Evolutionary conservation across 129 eudicot species (phyloP).

Genomic region (Heracleum sosnowskyi): DNA sequence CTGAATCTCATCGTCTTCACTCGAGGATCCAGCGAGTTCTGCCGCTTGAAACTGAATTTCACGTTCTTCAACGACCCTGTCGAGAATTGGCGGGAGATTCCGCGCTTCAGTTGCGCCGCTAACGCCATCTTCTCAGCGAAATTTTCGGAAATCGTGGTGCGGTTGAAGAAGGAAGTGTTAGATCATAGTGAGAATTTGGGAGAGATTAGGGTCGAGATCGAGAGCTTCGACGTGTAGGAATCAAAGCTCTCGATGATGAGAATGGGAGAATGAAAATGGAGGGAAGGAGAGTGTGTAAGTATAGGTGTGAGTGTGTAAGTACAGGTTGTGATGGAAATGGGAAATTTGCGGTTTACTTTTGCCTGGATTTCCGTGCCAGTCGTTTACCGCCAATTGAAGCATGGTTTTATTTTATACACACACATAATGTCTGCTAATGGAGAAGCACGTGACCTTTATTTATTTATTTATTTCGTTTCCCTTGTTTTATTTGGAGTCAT

Average conservation of each 20-base stretch:
- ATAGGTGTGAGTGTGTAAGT: neutral
- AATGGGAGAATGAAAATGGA: neutral
- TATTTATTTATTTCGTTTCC: too few relatives aligned
- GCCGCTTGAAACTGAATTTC: constrained; percentile 64
- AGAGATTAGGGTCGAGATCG: neutral
- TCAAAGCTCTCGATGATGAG: constrained; percentile 5
- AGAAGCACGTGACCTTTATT: neutral
- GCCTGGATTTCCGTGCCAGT: neutral
- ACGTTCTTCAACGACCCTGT: constrained; percentile 58
- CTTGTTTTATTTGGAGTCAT: too few relatives aligned
- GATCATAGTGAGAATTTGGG: neutral
- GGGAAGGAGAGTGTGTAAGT: neutral
- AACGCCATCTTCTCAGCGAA: constrained; percentile 27
- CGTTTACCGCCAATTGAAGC: neutral
- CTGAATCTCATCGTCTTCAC: constrained; percentile 54
- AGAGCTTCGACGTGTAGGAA: neutral
- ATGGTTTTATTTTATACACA: neutral
- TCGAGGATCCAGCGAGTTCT: constrained; percentile 67
- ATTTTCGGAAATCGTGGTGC: neutral
- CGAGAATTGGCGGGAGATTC: constrained; percentile 84
- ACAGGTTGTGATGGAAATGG: neutral
- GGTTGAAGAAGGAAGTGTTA: neutral
- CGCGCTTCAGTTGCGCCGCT: constrained; percentile 63
- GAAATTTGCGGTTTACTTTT: neutral
- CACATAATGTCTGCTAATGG: neutral